A percentile compares a stretch with the other conserved stretches of the same genome.
These are phyloP conservation scores for Hyaloperonospora brassicae DNA, from an alignment of 352 stramenopile genomes.

Conservation along the genomic window DNA sequence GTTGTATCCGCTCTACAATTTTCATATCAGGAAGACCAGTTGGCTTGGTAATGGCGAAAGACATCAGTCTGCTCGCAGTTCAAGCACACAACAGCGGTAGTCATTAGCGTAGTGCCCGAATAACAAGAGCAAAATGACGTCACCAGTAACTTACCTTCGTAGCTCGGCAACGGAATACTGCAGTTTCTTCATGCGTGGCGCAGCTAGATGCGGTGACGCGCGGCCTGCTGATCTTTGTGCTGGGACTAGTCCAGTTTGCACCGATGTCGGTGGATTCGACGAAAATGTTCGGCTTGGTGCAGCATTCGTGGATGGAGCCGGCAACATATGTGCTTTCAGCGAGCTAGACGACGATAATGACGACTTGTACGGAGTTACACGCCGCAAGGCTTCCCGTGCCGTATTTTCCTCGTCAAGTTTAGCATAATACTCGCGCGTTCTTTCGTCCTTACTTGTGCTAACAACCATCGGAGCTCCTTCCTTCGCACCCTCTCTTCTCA, in stretches of 20 bases:
- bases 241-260: constrained; percentile 9
- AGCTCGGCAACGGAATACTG: constrained; percentile 49
- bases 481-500: constrained; percentile 17
- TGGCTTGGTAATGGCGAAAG: constrained; percentile 29
- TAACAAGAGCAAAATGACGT: constrained; percentile 1
- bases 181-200: constrained; percentile 35
- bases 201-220: constrained; percentile 12
- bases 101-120: constrained; percentile 10
- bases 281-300: constrained; percentile 13
- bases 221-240: constrained; percentile 22
- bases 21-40: constrained; percentile 58
- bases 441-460: constrained; percentile 35
- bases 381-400: constrained; percentile 31
- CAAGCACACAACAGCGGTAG: neutral
- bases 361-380: constrained; percentile 42
- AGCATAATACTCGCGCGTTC: constrained; percentile 44
- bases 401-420: constrained; percentile 51
- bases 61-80: constrained; percentile 25
- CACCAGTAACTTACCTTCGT: constrained; percentile 27
- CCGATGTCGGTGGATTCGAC: constrained; percentile 6
- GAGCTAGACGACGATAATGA: constrained; percentile 26
- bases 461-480: constrained; percentile 8
- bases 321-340: constrained; percentile 15
- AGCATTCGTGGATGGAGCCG: constrained; percentile 16
- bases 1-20: constrained; percentile 49